Conservation (phyloP, 306 rosid species). For the Delonix regia region DNA sequence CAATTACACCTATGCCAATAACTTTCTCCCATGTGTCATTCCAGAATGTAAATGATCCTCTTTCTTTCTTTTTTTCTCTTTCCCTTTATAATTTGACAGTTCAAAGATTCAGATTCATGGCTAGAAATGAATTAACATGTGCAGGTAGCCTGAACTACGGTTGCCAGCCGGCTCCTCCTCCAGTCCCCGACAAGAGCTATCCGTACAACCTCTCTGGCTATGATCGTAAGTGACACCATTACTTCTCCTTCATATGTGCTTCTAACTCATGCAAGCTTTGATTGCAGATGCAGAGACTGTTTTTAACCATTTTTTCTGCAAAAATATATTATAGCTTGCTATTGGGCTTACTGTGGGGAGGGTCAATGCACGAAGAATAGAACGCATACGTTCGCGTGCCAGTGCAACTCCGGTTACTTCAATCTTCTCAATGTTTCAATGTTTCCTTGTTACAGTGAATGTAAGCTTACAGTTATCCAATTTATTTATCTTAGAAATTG, state of each 20-base stretch:
- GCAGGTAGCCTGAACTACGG: constrained; percentile 68
- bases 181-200: constrained; percentile 49
- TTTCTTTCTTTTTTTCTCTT: background rate
- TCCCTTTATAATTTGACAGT: background rate
- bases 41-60: constrained; percentile 60
- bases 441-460: constrained; percentile 79
- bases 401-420: constrained; percentile 49
- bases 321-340: constrained; percentile 58
- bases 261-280: background rate
- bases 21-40: constrained; percentile 89
- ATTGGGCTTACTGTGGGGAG: constrained; percentile 84
- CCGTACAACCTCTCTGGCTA: constrained; percentile 62
- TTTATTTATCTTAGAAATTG: background rate
- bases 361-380: constrained; percentile 54
- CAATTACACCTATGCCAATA: constrained; percentile 42
- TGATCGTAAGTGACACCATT: constrained; percentile 54
- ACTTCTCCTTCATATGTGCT: background rate
- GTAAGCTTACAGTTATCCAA: constrained; percentile 41
- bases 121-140: background rate
- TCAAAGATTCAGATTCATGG: background rate
- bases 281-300: background rate
- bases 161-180: constrained; percentile 82
- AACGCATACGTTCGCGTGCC: constrained; percentile 48
- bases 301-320: background rate
- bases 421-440: constrained; percentile 67